phyloP scores from a whole-genome alignment of 768 basidiomycete species.

The Serendipita sp. region DNA sequence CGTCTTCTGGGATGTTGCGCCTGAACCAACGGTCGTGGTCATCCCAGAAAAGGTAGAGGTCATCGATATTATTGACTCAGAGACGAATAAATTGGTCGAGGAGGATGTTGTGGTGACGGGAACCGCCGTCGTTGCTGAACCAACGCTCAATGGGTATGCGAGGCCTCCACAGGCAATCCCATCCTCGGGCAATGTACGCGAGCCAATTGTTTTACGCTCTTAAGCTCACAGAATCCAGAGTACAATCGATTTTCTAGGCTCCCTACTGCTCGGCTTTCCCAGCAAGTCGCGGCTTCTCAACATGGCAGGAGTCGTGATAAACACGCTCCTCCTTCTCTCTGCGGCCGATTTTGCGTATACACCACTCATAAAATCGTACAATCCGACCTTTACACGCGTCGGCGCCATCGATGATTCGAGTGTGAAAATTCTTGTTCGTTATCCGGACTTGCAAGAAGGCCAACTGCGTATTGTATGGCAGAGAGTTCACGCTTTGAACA shows the following conservation, averaged over 20 bases:
- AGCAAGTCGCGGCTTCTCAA: background rate
- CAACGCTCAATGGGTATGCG: background rate
- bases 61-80: background rate
- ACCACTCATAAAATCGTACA: slow-evolving; percentile 39
- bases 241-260: slow-evolving; percentile 5
- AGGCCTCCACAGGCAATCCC: background rate
- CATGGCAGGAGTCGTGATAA: slow-evolving; percentile 19
- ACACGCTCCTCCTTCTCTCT: slow-evolving; percentile 23
- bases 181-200: background rate
- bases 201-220: background rate
- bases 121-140: background rate
- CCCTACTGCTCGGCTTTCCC: slow-evolving; percentile 10
- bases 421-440: slow-evolving; percentile 47
- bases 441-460: slow-evolving; percentile 24
- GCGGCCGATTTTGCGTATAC: slow-evolving; percentile 34
- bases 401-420: slow-evolving; percentile 52
- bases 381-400: slow-evolving; percentile 48
- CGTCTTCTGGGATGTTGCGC: background rate
- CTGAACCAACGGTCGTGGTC: background rate
- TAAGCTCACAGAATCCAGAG: background rate
- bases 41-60: background rate
- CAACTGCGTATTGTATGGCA: slow-evolving; percentile 9
- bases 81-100: background rate
- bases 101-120: slow-evolving; percentile 4
- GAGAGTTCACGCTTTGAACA: background rate